Base-by-base conservation (phyloP, 2,329 filamentous ascomycete genomes). In the Dothistroma pini region DNA sequence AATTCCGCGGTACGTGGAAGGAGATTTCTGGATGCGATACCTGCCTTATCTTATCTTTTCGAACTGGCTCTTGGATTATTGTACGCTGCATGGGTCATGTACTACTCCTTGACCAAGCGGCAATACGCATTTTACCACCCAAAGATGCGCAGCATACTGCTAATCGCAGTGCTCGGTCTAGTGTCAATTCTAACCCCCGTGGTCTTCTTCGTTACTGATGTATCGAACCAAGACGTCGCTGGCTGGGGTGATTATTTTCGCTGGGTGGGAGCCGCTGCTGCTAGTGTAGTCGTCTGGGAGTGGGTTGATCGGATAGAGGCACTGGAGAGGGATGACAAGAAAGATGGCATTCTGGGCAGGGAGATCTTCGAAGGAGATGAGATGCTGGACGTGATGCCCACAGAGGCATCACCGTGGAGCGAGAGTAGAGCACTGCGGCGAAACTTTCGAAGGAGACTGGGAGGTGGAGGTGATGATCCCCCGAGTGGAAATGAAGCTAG, bases 271-370 rank as follows among this genome's bases (percentile, higher is more conserved):
- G 92, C 92, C 1, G 92, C 93, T 0, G 92, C 92, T 1, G 93
- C 93, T 31, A 96, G 91, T 76, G 93, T 96, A n/a, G 90, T 96
- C 22, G 93, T 97, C 1, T 97, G 93, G 93, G 93, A 97, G 75
- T 97, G 93, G 93, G 93, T 97, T 2, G 93, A 97, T 75, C 85
- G 93, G 29, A 97, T 97, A 54, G 93, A 97, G 74, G 91, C 92
- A 0, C 76, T 96, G 63, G 93, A 97, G 78, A 86, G 93, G 67
- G 92, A 96, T 74, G 92, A 96, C 74, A 91, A 93, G 76, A 96
- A 96, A 76, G 92, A 96, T 69, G 93, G 93, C 0, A 96, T 97
- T 58, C 78, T 97, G 1, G 93, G 93, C 3, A 83, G 93, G 65
- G 93, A 97, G 72, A 87, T 97, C 0, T 96, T 96, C 71, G 93